Percentiles rank a stretch among this genome's conserved stretches.
These are phyloP conservation scores for Penicillium subrubescens DNA, from an alignment of 495 filamentous ascomycete species.

Conservation along the genomic window DNA sequence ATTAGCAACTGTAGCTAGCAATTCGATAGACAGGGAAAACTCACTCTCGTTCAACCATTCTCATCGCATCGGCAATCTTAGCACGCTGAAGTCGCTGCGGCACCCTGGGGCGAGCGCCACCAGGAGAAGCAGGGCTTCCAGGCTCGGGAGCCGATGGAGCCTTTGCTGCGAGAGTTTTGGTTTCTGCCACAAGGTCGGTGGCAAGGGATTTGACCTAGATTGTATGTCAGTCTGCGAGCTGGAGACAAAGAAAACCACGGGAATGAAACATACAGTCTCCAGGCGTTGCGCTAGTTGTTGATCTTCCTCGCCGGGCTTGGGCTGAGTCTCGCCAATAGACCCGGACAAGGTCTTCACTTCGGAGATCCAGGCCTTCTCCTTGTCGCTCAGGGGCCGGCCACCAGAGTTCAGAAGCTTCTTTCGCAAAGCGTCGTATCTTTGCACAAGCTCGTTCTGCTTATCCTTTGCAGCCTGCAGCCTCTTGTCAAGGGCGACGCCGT, in stretches of 20 bases:
- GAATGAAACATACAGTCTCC: constrained; percentile 33
- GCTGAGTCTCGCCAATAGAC: constrained; percentile 28
- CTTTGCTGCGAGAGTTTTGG: constrained; percentile 40
- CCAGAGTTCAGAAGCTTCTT: constrained; percentile 58
- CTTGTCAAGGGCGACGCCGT: constrained; percentile 57
- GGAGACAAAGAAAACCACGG: constrained; percentile 17
- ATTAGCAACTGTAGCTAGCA: constrained; percentile 8
- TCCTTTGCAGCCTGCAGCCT: constrained; percentile 61
- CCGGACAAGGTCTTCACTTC: constrained; percentile 59
- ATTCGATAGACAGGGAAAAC: constrained; percentile 18
- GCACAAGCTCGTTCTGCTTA: constrained; percentile 59
- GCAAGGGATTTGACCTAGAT: constrained; percentile 49
- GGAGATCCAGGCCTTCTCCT: constrained; percentile 66
- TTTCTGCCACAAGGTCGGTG: constrained; percentile 54
- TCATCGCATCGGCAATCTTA: constrained; percentile 69
- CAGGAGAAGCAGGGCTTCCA: constrained; percentile 33
- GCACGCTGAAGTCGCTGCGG: constrained; percentile 67
- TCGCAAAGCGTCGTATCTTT: constrained; percentile 65
- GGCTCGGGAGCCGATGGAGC: constrained; percentile 30
- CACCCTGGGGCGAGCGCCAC: constrained; percentile 48
- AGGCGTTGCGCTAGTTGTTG: constrained; percentile 35
- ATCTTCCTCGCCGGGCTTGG: constrained; percentile 30
- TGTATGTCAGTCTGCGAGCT: constrained; percentile 16
- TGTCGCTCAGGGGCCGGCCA: constrained; percentile 70
- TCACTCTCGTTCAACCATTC: constrained; percentile 69